Evolutionary conservation across 495 filamentous ascomycete genomes (phyloP).

Genomic region (Talaromyces borbonicus): DNA sequence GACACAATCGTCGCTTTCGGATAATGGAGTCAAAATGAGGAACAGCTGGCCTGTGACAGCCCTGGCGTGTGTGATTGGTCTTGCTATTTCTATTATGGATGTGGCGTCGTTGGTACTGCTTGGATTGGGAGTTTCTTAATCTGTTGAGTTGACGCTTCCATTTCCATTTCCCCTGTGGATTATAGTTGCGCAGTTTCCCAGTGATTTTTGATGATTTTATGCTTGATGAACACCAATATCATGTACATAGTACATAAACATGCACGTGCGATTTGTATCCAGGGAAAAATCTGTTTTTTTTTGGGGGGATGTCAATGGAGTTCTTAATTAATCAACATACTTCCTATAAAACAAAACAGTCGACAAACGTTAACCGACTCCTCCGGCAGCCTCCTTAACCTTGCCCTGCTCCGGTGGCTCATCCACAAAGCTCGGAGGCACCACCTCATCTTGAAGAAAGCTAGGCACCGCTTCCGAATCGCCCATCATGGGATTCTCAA

Average conservation of each 20-base stretch:
- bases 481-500: conserved; percentile 43
- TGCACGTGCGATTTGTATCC: no score
- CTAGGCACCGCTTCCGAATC: conserved; percentile 60
- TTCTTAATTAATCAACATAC: background rate
- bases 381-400: conserved; percentile 59
- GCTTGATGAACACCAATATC: background rate
- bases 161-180: no score
- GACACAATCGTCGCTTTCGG: conserved; percentile 8
- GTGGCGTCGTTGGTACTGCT: conserved; percentile 60
- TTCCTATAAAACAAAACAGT: background rate
- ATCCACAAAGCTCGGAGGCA: conserved; percentile 80
- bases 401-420: conserved; percentile 60
- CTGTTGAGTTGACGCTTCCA: background rate
- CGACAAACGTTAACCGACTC: conserved; percentile 18
- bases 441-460: conserved; percentile 77
- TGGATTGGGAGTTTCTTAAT: conserved; percentile 35
- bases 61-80: conserved; percentile 52
- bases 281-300: no score
- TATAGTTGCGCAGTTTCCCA: no score
- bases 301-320: background rate
- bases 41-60: conserved; percentile 50
- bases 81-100: conserved; percentile 64
- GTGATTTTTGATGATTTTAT: background rate
- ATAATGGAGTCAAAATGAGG: conserved; percentile 39
- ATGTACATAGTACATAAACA: no score